Evolutionary conservation across 139 green algal genomes (phyloP), one percentile per base, ranked within the genome.

Genomic region (Marvania coccoides): DNA sequence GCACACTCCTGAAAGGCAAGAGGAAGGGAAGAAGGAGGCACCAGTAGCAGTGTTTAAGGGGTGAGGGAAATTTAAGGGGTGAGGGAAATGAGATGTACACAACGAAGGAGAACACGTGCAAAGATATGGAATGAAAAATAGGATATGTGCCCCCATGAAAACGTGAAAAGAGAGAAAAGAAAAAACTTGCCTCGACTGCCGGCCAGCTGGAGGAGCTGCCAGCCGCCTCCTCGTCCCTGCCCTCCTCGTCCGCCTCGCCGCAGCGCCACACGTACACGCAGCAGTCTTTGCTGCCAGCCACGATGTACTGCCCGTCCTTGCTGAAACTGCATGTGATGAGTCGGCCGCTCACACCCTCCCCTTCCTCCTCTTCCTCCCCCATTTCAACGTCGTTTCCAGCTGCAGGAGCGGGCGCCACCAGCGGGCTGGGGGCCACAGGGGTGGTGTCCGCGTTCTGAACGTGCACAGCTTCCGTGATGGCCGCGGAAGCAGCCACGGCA

Each of bases 291-390:
- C 67, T 65, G 13, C 81, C 83, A 2, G 83, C 84, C 23, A 86
- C 68, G n/a, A 93, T 83, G 71, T 77, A 77, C n/a, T 26, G 47
- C 15, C 87, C 83, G 56, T 83, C 73, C 2, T 64, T 61, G 34
- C 69, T 85, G 71, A 88, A 95, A 36, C 33, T 42, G 58, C 86
- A 91, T 46, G 86, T 86, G 19, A 87, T 60, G 28, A 94, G 54
- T n/a, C 61, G 51, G 2, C 40, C 40, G 38, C 34, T 48, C 45
- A 47, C 65, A 1, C 48, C 67, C 1, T 9, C 53, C 7, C 19
- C 34, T 14, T 9, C 70, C 15, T 42, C 54, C 47, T 60, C 39
- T 13, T 31, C 51, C 4, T 66, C 61, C 4, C 14, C 36, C 26
- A 19, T 19, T 29, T 45, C 48, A 34, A 33, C 60, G 33, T 29